Conservation (phyloP, 1,284 basidiomycete species). For the Irpex rosettiformis region DNA sequence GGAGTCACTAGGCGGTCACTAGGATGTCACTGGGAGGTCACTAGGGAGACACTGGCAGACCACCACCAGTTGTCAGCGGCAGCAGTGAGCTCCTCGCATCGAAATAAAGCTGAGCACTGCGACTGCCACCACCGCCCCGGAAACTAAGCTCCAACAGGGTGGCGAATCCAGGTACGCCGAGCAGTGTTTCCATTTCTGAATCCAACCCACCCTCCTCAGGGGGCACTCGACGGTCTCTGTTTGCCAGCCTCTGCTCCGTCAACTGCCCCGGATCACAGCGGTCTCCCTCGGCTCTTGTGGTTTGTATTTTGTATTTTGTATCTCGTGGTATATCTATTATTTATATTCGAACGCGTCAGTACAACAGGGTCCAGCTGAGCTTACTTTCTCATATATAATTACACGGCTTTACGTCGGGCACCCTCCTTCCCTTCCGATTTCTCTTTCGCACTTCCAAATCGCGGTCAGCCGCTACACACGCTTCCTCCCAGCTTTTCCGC, state of each 20-base stretch:
- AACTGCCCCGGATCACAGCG: conserved; percentile 34
- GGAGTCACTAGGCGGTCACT: too few species aligned
- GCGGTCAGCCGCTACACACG: conserved; percentile 20
- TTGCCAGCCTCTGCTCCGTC: not conserved
- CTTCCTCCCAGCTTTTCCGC: conserved; percentile 13
- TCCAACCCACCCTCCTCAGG: not conserved
- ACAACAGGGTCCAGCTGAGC: conserved; percentile 14
- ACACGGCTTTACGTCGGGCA: conserved; percentile 25
- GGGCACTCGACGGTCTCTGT: too few species aligned
- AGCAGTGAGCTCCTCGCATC: not conserved
- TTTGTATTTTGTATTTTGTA: conserved; percentile 18
- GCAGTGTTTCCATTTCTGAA: conserved; percentile 5
- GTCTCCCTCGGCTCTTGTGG: conserved; percentile 22
- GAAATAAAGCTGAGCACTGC: too few species aligned
- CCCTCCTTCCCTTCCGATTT: conserved; percentile 17
- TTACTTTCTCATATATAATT: conserved; percentile 23
- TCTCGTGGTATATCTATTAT: conserved; percentile 6
- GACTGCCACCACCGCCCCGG: conserved; percentile 6
- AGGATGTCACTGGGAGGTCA: too few species aligned
- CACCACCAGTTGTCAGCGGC: not conserved
- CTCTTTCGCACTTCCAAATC: conserved; percentile 30
- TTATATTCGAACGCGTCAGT: conserved; percentile 14
- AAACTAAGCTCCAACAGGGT: conserved; percentile 11
- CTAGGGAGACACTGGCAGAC: too few species aligned
- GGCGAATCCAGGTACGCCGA: too few species aligned